phyloP scores from a whole-genome alignment of 2,329 filamentous ascomycete genomes.

The Pseudopithomyces maydicus region DNA sequence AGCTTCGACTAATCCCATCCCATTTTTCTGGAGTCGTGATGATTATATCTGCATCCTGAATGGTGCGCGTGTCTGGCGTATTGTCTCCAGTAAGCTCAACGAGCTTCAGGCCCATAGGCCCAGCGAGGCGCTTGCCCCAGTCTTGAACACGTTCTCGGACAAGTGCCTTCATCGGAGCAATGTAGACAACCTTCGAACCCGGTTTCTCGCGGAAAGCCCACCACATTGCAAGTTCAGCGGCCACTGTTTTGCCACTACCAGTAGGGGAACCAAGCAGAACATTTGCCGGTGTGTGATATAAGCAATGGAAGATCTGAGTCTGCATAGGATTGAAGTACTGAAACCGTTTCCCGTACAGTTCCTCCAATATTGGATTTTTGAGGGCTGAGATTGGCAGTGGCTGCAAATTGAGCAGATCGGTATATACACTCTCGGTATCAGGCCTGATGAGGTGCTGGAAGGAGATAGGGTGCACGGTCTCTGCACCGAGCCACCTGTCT shows the following conservation, averaged over 20 bases:
- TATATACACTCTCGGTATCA: constrained; percentile 97
- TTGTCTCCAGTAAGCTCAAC: constrained; percentile 98
- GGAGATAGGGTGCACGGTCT: constrained; percentile 92
- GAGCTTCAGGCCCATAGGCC: constrained; percentile 82
- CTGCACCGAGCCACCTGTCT: constrained; percentile 94
- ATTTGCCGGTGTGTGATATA: constrained; percentile 91
- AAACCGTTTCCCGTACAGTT: constrained; percentile 86
- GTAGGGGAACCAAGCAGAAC: constrained; percentile 95
- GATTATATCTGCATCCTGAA: constrained; percentile 94
- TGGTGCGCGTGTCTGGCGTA: constrained; percentile 94
- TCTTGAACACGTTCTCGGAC: constrained; percentile 96
- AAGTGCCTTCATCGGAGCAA: constrained; percentile 98
- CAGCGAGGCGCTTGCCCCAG: constrained; percentile 82
- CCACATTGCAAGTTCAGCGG: constrained; percentile 98
- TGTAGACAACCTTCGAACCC: constrained; percentile 97
- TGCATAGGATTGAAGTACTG: constrained; percentile 99
- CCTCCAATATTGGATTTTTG: constrained; percentile 84
- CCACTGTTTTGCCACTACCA: constrained; percentile 96
- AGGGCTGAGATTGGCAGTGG: constrained; percentile 85
- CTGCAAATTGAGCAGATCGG: constrained; percentile 88
- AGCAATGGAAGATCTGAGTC: constrained; percentile 95
- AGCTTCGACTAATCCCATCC: constrained; percentile 98
- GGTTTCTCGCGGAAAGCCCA: constrained; percentile 96
- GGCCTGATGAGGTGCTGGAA: constrained; percentile 98
- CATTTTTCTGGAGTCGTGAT: constrained; percentile 99